Evolutionary conservation across 176 grass and related monocot species (phyloP).

Genomic region (Oryza glumipatula): DNA sequence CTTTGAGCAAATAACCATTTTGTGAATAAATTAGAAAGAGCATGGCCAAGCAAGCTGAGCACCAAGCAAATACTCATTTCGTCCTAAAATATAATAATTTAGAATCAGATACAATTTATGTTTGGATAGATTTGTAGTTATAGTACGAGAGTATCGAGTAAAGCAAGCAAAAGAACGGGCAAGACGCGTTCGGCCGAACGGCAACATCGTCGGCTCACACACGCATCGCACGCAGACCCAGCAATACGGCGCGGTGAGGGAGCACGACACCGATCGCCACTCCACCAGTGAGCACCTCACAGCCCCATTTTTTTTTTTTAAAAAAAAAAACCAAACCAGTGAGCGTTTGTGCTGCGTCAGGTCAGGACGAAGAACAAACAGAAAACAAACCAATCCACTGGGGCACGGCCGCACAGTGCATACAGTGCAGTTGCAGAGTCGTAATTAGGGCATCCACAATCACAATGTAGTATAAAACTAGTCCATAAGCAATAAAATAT

Average conservation of each 20-base stretch:
- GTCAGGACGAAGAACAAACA: constrained; percentile 43
- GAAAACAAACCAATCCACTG: constrained; percentile 47
- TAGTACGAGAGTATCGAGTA: neutral
- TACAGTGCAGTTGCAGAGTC: neutral
- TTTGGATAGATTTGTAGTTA: too few species aligned
- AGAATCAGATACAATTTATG: too few species aligned
- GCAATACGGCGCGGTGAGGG: neutral
- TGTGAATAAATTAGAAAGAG: too few species aligned
- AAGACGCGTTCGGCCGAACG: constrained; percentile 39
- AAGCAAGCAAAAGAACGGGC: neutral
- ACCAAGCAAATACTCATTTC: neutral
- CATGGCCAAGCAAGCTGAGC: too few species aligned
- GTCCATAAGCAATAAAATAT: too few species aligned
- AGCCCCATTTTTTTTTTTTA: neutral
- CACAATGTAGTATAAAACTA: too few species aligned
- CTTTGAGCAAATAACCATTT: too few species aligned
- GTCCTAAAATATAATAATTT: too few species aligned
- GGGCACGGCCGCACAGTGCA: neutral
- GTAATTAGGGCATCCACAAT: neutral
- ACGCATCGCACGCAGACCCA: neutral
- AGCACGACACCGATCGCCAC: constrained; percentile 21
- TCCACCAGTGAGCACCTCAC: neutral
- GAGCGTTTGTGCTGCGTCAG: neutral
- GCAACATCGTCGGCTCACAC: constrained; percentile 28
- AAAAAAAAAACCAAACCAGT: neutral